Evolutionary conservation across 371 early-diverging fungal genomes (phyloP).

Genomic region (Mucor lusitanicus): DNA sequence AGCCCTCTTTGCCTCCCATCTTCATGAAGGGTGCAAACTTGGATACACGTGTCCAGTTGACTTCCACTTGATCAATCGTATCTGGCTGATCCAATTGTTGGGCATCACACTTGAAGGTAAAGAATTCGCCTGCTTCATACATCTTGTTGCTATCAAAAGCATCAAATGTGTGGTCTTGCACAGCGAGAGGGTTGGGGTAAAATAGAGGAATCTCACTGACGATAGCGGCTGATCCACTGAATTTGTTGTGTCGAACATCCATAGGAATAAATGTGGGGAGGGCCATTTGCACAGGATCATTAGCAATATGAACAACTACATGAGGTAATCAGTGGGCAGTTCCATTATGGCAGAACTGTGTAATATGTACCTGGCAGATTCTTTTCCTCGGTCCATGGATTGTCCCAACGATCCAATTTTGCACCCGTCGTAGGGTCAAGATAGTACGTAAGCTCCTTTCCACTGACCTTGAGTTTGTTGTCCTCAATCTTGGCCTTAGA

Average conservation of each 20-base stretch:
- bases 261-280: constrained; percentile 29
- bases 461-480: constrained; percentile 23
- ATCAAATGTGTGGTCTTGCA: constrained; percentile 30
- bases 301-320: constrained; percentile 41
- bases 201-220: constrained; percentile 40
- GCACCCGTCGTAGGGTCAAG: constrained; percentile 32
- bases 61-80: constrained; percentile 30
- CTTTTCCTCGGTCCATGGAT: constrained; percentile 41
- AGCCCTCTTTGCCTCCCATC: constrained; percentile 33
- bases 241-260: constrained; percentile 23
- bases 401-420: constrained; percentile 33
- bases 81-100: constrained; percentile 14
- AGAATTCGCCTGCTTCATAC: constrained; percentile 47
- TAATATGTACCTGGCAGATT: constrained; percentile 31
- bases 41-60: constrained; percentile 40
- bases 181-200: constrained; percentile 36
- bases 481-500: constrained; percentile 31
- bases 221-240: constrained; percentile 14
- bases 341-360: too few relatives aligned
- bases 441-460: constrained; percentile 40
- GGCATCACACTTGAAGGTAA: constrained; percentile 33
- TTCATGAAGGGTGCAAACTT: constrained; percentile 42
- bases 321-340: background rate
- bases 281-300: constrained; percentile 45
- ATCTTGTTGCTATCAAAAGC: constrained; percentile 29